Base-by-base conservation (phyloP, 2,329 filamentous ascomycete species). In the Penicillium sp. region DNA sequence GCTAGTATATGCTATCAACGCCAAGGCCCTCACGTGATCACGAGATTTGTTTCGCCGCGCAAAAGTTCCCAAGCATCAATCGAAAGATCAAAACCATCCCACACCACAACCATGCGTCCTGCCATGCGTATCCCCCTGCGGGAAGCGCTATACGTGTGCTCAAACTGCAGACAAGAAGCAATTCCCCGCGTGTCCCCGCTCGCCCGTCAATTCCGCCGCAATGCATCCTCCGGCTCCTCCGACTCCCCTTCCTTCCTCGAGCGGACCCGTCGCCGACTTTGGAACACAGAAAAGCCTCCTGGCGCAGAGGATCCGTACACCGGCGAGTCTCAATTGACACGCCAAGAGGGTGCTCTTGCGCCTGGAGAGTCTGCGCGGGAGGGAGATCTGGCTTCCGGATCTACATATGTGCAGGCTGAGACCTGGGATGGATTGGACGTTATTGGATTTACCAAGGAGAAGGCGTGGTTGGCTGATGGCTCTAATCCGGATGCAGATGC, bases 341-440 rank as follows among this genome's bases (percentile, higher is more conserved):
- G 11, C 22, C 51, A 62, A 62, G 50, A 60, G 55, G 29, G 64
- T 62, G 53, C 56, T 55, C 40, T 62, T 52, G 45, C 27, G 53
- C 53, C 55, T 33, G 57, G 45, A 5, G 46, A 40, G 18, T 3
- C 52, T 18, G 54, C 63, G 8, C 27, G 27, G 15, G 45, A 25
- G 57, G 61, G 60, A 51, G 57, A 58, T 25, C 43, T 55, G 43
- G 42, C 51, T 9, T 43, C 25, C 48, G 57, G 61, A 31, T 54
- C 59, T 15, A 29, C 31, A n/a, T 58, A 62, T 35, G 31, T 41
- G 29, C 51, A 59, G 54, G 57, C 56, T 12, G 47, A 59, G 49
- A 54, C 43, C 3, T 83, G 81, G 80, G 73, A 82, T 51, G 80
- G 79, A 0, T 68, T 88, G 55, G 76, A 81, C 60, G 73, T 71